Evolutionary conservation across 2,329 filamentous ascomycete species (phyloP).

Genomic region (Zalaria sp.): DNA sequence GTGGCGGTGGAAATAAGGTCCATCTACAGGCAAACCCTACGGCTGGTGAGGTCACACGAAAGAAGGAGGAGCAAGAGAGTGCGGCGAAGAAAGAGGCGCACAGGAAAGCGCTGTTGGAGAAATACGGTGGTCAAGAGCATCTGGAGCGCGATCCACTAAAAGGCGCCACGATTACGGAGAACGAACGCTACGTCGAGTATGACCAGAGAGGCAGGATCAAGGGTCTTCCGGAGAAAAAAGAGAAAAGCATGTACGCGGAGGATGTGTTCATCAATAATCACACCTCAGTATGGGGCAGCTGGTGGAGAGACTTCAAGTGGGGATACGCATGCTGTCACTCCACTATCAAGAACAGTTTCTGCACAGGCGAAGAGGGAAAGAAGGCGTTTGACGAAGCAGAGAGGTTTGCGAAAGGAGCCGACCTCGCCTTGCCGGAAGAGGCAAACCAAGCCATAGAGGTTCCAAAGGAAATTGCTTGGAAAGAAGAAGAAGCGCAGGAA

Average conservation of each 20-base stretch:
- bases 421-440: constrained; percentile 20
- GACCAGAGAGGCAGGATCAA: constrained; percentile 84
- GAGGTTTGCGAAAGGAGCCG: constrained; percentile 34
- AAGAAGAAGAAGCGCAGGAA: constrained; percentile 25
- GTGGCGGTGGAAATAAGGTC: constrained; percentile 59
- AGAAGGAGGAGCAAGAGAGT: constrained; percentile 62
- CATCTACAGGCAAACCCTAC: constrained; percentile 96
- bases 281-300: constrained; percentile 85
- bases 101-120: constrained; percentile 59
- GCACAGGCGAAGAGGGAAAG: constrained; percentile 82
- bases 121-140: constrained; percentile 62
- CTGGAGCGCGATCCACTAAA: constrained; percentile 42
- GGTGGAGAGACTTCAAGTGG: constrained; percentile 95
- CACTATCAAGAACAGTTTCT: constrained; percentile 90
- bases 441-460: constrained; percentile 15
- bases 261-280: constrained; percentile 86
- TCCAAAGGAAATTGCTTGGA: constrained; percentile 26
- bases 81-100: constrained; percentile 54
- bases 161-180: constrained; percentile 59
- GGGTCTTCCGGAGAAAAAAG: constrained; percentile 60
- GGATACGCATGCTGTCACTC: constrained; percentile 94
- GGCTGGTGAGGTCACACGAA: constrained; percentile 70
- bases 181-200: constrained; percentile 84
- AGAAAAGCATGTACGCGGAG: constrained; percentile 84
- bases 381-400: constrained; percentile 67